Evolutionary conservation across 306 rosid genomes (phyloP), one percentile per base, ranked within the genome.

Genomic region (Ormosia semicastrata): DNA sequence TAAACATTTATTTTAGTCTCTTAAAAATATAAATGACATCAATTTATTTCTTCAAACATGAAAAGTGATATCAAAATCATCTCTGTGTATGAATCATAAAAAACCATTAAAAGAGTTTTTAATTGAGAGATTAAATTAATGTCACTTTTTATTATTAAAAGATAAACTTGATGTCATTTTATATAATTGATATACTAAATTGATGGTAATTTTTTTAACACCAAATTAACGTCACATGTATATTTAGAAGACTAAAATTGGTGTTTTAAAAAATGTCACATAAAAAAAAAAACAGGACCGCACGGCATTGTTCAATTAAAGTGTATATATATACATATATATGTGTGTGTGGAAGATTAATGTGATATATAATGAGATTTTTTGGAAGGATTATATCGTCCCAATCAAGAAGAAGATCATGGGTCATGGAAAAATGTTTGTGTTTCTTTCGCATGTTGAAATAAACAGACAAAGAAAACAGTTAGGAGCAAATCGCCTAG

Each of bases 401-500:
- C 44, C 65, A 47, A 89, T 85, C 81, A 79, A 88, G 85, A 81
- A 60, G 85, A 69, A 79, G 92, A 91, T 78, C 87, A 89, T 83
- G 90, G 89, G 86, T 87, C 85, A 65, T 58, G 80, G 91, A 90
- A 89, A 90, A 83, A 88, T 85, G 83, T 83, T 46, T 46, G 75
- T 73, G 87, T 86, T 82, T 85, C 64, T 81, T 75, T 59, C 30
- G 62, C 78, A 71, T 41, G 34, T 70, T 77, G 75, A 78, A 83
- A 87, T 57, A 81, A 75, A 49, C 30, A 76, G 83, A 78, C 78
- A 75, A 71, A 73, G 85, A 77, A 86, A 89, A 91, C 89, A 87
- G 88, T 89, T 71, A 81, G 87, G 83, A 94, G 87, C 86, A 89
- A 87, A 93, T 74, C 83, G 62, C 92, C 75, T 82, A 78, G 84